Percentiles rank a stretch among this genome's conserved stretches.
phyloP scores from a whole-genome alignment of 345 rosid species.

The Eutrema japonicum region DNA sequence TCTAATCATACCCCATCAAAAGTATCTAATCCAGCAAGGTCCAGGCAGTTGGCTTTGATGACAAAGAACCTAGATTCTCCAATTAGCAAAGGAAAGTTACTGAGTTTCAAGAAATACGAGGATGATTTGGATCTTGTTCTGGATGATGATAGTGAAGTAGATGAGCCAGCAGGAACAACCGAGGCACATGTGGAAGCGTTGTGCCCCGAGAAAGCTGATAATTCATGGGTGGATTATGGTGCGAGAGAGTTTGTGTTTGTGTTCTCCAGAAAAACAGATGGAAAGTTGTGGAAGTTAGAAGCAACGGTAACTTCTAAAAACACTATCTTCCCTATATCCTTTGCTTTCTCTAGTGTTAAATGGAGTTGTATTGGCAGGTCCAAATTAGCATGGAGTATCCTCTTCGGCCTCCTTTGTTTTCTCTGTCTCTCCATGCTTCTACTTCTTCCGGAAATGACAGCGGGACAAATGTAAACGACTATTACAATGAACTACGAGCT shows the following conservation, averaged over 20 bases:
- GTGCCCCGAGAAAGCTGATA: conserved; percentile 49
- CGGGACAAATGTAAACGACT: conserved; percentile 47
- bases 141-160: conserved; percentile 79
- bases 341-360: conserved; percentile 19
- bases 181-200: conserved; percentile 53
- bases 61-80: conserved; percentile 80
- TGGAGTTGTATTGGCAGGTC: conserved; percentile 55
- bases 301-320: conserved; percentile 63
- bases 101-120: conserved; percentile 70
- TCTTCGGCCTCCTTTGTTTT: conserved; percentile 79
- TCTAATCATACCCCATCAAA: conserved; percentile 46
- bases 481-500: conserved; percentile 78
- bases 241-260: conserved; percentile 66
- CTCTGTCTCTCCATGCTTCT: conserved; percentile 52
- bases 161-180: conserved; percentile 55
- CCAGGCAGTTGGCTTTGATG: conserved; percentile 76
- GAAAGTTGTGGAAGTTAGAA: conserved; percentile 58
- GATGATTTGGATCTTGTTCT: conserved; percentile 73
- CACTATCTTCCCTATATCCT: conserved; percentile 20
- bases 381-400: conserved; percentile 86
- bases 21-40: conserved; percentile 57
- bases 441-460: conserved; percentile 45
- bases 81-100: conserved; percentile 56
- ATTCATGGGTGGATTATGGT: conserved; percentile 75
- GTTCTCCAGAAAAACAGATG: conserved; percentile 60